Conservation (phyloP, 1,284 basidiomycete genomes). For the Cryptococcus maquisensis region DNA sequence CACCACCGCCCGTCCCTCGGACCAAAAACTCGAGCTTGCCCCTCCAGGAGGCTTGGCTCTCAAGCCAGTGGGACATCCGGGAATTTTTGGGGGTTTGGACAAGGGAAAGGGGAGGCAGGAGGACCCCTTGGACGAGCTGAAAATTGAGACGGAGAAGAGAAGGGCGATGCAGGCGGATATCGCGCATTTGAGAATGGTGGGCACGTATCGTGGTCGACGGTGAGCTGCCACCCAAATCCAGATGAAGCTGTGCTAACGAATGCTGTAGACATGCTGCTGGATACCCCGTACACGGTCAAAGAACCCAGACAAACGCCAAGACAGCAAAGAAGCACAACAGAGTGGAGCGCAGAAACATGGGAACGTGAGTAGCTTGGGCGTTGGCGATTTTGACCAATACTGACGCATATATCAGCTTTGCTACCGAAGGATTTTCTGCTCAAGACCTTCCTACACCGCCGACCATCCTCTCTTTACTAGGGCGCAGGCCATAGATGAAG, state of each 20-base stretch:
- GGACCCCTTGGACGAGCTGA: constrained; percentile 50
- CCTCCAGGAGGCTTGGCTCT: constrained; percentile 15
- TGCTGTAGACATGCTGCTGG: constrained; percentile 51
- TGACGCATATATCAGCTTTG: not conserved
- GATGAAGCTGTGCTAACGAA: not conserved
- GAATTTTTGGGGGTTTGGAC: not conserved
- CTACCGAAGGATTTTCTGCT: not conserved
- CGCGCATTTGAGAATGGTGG: constrained; percentile 53
- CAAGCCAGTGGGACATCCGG: not conserved
- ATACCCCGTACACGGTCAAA: constrained; percentile 55
- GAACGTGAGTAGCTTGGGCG: constrained; percentile 19
- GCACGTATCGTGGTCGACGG: constrained; percentile 52
- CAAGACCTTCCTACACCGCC: not conserved
- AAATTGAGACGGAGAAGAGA: constrained; percentile 55
- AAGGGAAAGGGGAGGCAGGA: constrained; percentile 4
- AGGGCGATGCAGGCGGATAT: constrained; percentile 52
- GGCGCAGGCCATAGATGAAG: not conserved
- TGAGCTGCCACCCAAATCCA: constrained; percentile 11
- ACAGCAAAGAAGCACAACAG: constrained; percentile 55
- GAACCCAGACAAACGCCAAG: constrained; percentile 53
- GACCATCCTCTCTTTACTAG: constrained; percentile 2
- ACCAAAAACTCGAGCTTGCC: constrained; percentile 5
- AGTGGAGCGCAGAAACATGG: constrained; percentile 36
- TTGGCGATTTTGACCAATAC: not conserved
- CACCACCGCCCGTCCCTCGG: constrained; percentile 29